Percentiles rank a stretch among this genome's conserved stretches.
Evolutionary conservation across 768 basidiomycete species (phyloP).

Genomic region (Trametopsis cervina): DNA sequence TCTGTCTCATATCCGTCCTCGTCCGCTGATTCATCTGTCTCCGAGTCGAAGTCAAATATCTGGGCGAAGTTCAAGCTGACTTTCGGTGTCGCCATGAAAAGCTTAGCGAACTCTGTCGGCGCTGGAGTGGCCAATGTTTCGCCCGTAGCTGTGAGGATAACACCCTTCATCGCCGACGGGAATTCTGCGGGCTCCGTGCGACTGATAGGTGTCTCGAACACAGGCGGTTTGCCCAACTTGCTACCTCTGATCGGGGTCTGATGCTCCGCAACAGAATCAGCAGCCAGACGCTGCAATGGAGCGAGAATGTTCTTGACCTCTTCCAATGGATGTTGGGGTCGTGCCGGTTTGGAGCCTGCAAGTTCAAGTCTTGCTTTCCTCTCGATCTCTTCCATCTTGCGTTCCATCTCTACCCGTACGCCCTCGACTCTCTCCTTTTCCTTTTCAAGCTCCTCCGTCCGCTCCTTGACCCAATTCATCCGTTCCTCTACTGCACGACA

Average conservation of each 20-base stretch:
- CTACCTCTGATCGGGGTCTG: conserved; percentile 16
- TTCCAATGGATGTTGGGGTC: conserved; percentile 42
- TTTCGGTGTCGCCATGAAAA: conserved; percentile 64
- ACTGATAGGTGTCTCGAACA: conserved; percentile 48
- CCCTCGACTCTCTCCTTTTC: conserved; percentile 45
- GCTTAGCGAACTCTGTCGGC: conserved; percentile 54
- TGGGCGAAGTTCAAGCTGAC: conserved; percentile 70
- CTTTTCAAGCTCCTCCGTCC: conserved; percentile 45
- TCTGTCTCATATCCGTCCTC: conserved; percentile 25
- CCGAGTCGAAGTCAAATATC: conserved; percentile 61
- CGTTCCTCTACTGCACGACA: conserved; percentile 31
- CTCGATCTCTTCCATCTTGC: conserved; percentile 37
- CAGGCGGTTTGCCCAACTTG: conserved; percentile 20
- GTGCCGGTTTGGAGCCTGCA: neutral
- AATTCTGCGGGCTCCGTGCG: conserved; percentile 24
- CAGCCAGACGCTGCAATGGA: conserved; percentile 32
- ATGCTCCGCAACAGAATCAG: conserved; percentile 23
- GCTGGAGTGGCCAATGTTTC: conserved; percentile 67
- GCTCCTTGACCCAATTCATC: conserved; percentile 40
- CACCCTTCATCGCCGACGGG: conserved; percentile 44
- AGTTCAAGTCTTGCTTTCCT: conserved; percentile 21
- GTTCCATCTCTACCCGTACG: conserved; percentile 43
- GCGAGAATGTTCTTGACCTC: conserved; percentile 68
- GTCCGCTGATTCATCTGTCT: conserved; percentile 19
- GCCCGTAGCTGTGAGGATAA: conserved; percentile 74